Conservation (phyloP, 371 early-diverging fungal species). For the Syncephalastrum sp. region DNA sequence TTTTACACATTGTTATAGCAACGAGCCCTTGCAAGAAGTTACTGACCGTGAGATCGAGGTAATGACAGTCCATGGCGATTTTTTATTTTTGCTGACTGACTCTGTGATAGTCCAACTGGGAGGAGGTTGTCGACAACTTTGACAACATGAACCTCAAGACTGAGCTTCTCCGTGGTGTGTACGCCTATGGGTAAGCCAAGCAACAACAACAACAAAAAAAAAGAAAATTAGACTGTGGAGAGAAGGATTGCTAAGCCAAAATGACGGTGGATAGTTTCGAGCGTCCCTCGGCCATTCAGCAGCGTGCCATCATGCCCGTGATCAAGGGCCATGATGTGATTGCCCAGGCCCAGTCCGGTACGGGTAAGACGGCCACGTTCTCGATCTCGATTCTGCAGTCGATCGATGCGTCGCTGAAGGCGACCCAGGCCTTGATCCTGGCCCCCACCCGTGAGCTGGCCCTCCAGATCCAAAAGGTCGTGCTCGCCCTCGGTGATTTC, state of each 20-base stretch:
- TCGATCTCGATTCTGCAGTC: conserved; percentile 89
- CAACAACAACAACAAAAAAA: conserved; percentile 5
- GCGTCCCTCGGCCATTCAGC: conserved; percentile 90
- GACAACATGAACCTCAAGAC: conserved; percentile 83
- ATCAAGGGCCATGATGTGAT: conserved; percentile 87
- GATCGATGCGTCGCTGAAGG: conserved; percentile 68
- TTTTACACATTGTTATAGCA: conserved; percentile 7
- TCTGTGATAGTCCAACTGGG: conserved; percentile 66
- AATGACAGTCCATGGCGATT: background rate
- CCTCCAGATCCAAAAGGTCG: conserved; percentile 84
- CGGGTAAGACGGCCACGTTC: conserved; percentile 98
- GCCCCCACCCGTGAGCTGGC: conserved; percentile 95
- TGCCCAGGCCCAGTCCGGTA: conserved; percentile 97
- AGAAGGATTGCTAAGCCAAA: background rate
- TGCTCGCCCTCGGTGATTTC: conserved; percentile 81
- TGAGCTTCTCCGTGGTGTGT: conserved; percentile 87
- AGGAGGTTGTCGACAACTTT: conserved; percentile 76
- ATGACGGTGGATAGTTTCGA: conserved; percentile 61
- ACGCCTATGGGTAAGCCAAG: conserved; percentile 73
- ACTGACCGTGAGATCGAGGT: conserved; percentile 29
- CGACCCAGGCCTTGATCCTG: conserved; percentile 88
- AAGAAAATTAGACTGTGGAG: background rate
- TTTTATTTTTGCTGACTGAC: too few relatives aligned
- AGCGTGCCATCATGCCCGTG: conserved; percentile 88
- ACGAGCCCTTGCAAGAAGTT: conserved; percentile 31